Base-by-base conservation (phyloP, 768 basidiomycete genomes). In the Porpolomopsis calyptriformis region DNA sequence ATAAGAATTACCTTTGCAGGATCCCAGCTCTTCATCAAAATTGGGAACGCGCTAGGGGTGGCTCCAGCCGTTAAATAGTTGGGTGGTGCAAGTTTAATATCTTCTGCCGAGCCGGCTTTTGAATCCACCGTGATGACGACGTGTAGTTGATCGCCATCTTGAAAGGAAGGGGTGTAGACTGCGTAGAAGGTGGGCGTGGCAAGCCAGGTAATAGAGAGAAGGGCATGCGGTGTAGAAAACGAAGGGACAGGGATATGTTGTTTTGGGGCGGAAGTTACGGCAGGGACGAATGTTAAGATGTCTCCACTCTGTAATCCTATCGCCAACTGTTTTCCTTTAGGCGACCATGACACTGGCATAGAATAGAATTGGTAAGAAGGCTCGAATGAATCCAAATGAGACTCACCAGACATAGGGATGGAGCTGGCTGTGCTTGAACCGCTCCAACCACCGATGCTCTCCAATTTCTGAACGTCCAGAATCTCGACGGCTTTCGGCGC, bases 251-350 rank as follows among this genome's bases (percentile, higher is more conserved):
- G 82, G 29, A 87, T 68, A 51, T 77, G 73, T 41, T 71, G 77
- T 55, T 84, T 77, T 4, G 70, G 68, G 2, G 66, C 62, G 4
- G 72, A 63, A 8, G 75, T 75, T 46, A 77, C 76, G 9, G 66
- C 66, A 19, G 80, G 70, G 31, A 73, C 69, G 57, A 77, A 88
- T 0, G 83, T 78, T 34, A 85, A 58, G 31, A 89, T 79, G 45
- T 82, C 80, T 2, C 86, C 85, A 16, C 69, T 71, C 52, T 74
- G 74, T 12, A 87, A 63, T 19, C 82, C 87, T 38, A 90, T 73
- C 1, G 84, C 85, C 34, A 90, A 68, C 46, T 89, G 86, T 57
- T 86, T 90, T 37, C 86, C 87, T 59, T 86, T 87, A 1, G 86
- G 83, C 2, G 86, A 89, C 86, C 87, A 90, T 10, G 82, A 75